A percentile compares a stretch with the other conserved stretches of the same genome.
Conservation (phyloP, 2,329 filamentous ascomycete species). For the Clonostachys rhizophaga region DNA sequence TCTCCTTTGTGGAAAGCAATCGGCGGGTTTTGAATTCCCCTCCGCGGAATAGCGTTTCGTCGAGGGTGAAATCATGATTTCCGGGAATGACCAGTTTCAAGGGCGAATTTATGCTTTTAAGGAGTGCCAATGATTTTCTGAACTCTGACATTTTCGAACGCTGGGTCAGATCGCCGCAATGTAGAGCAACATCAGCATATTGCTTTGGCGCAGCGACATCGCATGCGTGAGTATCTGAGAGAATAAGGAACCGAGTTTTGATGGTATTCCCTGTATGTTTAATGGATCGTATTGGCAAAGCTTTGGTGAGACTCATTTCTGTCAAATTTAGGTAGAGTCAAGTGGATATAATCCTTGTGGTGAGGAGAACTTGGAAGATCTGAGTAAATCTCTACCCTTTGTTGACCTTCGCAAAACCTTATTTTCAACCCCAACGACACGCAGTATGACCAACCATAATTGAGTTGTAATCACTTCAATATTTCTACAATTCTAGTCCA, state of each 20-base stretch:
- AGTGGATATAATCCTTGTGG: too few species aligned
- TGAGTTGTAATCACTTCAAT: too few species aligned
- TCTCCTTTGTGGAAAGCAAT: neutral
- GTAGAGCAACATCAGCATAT: constrained; percentile 35
- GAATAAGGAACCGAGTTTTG: constrained; percentile 28
- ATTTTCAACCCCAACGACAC: too few species aligned
- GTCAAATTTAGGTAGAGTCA: too few species aligned
- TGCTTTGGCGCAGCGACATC: neutral
- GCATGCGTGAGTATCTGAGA: constrained; percentile 30
- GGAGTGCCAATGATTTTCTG: constrained; percentile 23
- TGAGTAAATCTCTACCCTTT: too few species aligned
- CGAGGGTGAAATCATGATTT: constrained; percentile 44
- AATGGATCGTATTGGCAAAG: too few species aligned
- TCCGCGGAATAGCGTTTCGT: constrained; percentile 16
- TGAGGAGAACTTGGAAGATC: too few species aligned
- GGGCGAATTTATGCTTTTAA: constrained; percentile 31
- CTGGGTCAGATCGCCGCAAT: constrained; percentile 44
- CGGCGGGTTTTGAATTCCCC: too few species aligned
- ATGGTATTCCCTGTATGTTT: constrained; percentile 34
- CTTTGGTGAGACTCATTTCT: too few species aligned
- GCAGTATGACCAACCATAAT: too few species aligned
- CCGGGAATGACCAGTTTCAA: constrained; percentile 45
- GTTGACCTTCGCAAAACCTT: too few species aligned
- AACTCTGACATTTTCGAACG: constrained; percentile 35
- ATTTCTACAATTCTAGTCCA: too few species aligned